A percentile compares a stretch with the other conserved stretches of the same genome.
These are phyloP conservation scores for Nicotiana attenuata DNA, from an alignment of 257 asterid genomes.

Conservation along the genomic window DNA sequence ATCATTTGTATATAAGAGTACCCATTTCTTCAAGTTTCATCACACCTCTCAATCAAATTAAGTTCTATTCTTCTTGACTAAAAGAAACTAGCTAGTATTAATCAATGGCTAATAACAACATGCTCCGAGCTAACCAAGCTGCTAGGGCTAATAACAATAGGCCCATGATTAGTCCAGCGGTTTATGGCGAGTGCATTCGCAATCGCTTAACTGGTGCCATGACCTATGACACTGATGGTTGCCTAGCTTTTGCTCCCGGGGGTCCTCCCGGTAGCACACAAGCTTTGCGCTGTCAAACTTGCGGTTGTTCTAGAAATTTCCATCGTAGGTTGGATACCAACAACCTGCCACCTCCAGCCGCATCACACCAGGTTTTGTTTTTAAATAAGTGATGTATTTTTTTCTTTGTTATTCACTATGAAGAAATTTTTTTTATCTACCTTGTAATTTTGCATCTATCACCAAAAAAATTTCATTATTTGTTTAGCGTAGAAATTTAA, in stretches of 20 bases:
- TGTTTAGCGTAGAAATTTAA: too few species aligned
- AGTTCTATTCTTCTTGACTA: neutral
- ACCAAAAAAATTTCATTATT: too few species aligned
- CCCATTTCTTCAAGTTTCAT: neutral
- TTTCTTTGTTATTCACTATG: neutral
- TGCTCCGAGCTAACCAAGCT: neutral
- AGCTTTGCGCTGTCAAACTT: neutral
- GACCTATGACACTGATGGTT: neutral
- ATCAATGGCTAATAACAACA: neutral
- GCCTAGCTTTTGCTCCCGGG: neutral
- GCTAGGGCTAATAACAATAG: neutral
- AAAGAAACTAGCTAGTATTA: neutral
- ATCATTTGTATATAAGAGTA: neutral
- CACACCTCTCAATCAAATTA: neutral
- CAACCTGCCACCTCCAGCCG: neutral
- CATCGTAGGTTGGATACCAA: neutral
- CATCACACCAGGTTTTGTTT: neutral
- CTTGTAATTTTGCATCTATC: too few species aligned
- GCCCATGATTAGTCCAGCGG: neutral
- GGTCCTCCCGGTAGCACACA: neutral
- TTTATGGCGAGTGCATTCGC: neutral
- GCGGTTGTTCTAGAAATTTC: neutral
- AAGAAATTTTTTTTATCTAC: too few species aligned
- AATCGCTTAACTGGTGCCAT: neutral
- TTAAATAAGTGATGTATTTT: neutral